Evolutionary conservation across 2,329 filamentous ascomycete genomes (phyloP).

Genomic region (Fusarium gaditjirri): DNA sequence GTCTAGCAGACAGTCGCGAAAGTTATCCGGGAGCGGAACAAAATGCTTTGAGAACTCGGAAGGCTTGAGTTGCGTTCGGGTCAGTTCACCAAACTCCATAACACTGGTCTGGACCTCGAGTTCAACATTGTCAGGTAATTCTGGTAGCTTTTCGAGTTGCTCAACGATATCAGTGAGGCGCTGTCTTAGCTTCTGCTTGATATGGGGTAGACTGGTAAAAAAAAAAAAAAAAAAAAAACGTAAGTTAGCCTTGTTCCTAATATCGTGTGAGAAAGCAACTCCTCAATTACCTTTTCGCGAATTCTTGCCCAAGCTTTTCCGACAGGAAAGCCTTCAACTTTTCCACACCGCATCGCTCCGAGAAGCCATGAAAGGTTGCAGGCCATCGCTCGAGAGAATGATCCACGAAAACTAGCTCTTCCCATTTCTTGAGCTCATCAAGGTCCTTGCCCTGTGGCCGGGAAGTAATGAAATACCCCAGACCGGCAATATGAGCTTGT

Average conservation of each 20-base stretch:
- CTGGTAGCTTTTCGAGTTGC: constrained; percentile 69
- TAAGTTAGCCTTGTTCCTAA: constrained; percentile 17
- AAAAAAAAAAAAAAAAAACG: too few species aligned
- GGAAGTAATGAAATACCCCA: constrained; percentile 84
- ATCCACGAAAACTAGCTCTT: constrained; percentile 62
- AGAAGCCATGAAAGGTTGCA: constrained; percentile 57
- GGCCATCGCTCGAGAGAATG: constrained; percentile 58
- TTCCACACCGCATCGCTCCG: constrained; percentile 63
- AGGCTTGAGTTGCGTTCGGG: constrained; percentile 59
- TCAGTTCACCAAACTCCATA: constrained; percentile 63
- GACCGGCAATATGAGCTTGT: constrained; percentile 69
- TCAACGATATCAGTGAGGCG: constrained; percentile 63
- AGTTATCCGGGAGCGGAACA: constrained; percentile 59
- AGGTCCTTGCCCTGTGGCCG: constrained; percentile 68
- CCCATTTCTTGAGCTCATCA: constrained; percentile 62
- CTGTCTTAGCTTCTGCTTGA: constrained; percentile 62
- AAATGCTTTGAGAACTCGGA: constrained; percentile 58
- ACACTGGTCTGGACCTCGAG: constrained; percentile 71
- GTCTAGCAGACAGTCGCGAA: constrained; percentile 59
- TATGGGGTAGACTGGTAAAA: constrained; percentile 57
- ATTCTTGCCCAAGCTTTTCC: constrained; percentile 62
- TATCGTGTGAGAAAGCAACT: background rate
- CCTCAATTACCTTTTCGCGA: constrained; percentile 59
- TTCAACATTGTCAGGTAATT: constrained; percentile 75
- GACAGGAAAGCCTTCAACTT: constrained; percentile 64